A percentile compares a stretch with the other conserved stretches of the same genome.
Conservation (phyloP, 495 filamentous ascomycete genomes). For the Trichocladium antarcticum region DNA sequence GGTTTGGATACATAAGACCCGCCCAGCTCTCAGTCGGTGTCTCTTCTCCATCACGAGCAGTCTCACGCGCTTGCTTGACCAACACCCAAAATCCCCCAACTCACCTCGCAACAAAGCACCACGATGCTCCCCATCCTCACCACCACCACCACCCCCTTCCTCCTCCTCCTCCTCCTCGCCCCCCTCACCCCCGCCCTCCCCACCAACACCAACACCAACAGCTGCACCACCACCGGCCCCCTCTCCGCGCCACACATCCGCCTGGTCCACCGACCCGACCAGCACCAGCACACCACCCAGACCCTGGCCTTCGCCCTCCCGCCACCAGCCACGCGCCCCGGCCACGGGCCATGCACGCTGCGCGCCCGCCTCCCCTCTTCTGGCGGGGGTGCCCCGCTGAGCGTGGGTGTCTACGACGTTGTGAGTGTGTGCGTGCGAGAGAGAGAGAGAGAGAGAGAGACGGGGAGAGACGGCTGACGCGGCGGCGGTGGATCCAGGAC, state of each 20-base stretch:
- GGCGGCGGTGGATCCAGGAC: constrained; percentile 1
- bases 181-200: constrained; percentile 11
- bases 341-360: constrained; percentile 25
- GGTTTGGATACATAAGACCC: too few relatives aligned
- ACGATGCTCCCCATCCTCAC: too few relatives aligned
- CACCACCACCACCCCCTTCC: constrained; percentile 10
- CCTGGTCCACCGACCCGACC: not conserved
- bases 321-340: constrained; percentile 11
- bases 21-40: too few relatives aligned
- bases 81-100: too few relatives aligned
- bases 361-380: constrained; percentile 24
- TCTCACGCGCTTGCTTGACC: too few relatives aligned
- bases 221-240: not conserved
- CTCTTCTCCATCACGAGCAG: too few relatives aligned
- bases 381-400: constrained; percentile 12
- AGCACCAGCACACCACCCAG: not conserved
- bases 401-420: constrained; percentile 23
- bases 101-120: too few relatives aligned
- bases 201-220: not conserved
- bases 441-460: too few relatives aligned
- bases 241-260: not conserved
- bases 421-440: too few relatives aligned
- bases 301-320: constrained; percentile 16
- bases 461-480: too few relatives aligned
- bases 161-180: constrained; percentile 14